phyloP scores from a whole-genome alignment of 768 basidiomycete species.

The Boletellus ananiceps region DNA sequence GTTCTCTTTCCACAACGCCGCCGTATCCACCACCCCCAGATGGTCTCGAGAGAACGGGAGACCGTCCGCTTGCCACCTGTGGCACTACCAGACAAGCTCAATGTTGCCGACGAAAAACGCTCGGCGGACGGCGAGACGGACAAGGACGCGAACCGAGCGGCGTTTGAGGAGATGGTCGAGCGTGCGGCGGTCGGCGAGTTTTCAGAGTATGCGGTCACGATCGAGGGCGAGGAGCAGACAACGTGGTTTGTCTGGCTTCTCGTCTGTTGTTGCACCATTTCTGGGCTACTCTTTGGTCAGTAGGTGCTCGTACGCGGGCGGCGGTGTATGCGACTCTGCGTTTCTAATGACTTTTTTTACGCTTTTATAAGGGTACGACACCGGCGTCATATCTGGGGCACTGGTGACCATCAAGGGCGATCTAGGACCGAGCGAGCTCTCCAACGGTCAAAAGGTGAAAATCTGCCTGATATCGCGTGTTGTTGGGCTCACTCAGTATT shows the following conservation, averaged over 20 bases:
- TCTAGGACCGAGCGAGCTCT: slow-evolving; percentile 52
- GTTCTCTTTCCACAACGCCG: neutral
- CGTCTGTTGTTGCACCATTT: slow-evolving; percentile 69
- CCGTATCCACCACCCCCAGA: neutral
- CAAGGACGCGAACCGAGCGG: neutral
- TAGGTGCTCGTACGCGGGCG: neutral
- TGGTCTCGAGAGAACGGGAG: neutral
- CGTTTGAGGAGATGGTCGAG: slow-evolving; percentile 16
- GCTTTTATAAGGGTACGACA: slow-evolving; percentile 60
- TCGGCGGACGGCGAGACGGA: neutral
- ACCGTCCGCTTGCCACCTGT: neutral
- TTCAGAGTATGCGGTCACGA: slow-evolving; percentile 54
- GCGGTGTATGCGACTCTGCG: too few relatives aligned
- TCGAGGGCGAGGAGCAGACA: slow-evolving; percentile 61
- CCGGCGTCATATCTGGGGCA: slow-evolving; percentile 78
- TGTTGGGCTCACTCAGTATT: neutral
- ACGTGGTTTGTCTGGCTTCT: slow-evolving; percentile 79
- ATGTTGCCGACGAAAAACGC: slow-evolving; percentile 1
- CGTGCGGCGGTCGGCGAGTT: slow-evolving; percentile 41
- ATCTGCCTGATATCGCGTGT: neutral
- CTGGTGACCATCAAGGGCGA: slow-evolving; percentile 68
- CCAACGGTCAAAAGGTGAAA: slow-evolving; percentile 58
- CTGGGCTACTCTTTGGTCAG: slow-evolving; percentile 71
- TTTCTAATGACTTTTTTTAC: neutral
- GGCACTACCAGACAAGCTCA: neutral